phyloP scores from a whole-genome alignment of 163 green algal genomes.

The Scenedesmus sp. region DNA sequence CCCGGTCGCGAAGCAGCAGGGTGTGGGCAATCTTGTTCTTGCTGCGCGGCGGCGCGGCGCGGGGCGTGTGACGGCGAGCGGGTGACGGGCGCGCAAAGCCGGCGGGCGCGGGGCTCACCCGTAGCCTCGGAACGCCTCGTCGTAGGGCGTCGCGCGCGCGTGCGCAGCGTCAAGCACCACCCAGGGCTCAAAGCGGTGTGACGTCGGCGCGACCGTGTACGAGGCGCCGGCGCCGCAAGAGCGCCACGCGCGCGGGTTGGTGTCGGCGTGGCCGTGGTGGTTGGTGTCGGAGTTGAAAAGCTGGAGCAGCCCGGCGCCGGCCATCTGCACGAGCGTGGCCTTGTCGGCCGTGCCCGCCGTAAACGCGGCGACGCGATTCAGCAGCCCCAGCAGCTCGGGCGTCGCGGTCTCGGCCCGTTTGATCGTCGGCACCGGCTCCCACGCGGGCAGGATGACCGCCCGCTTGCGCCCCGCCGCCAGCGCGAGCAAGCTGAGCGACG shows the following conservation, averaged over 20 bases:
- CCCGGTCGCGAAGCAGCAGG: neutral
- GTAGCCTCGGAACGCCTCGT: slow-evolving; percentile 21
- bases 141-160: neutral
- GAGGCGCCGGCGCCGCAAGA: neutral
- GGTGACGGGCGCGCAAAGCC: neutral
- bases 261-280: neutral
- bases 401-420: neutral
- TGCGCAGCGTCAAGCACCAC: neutral
- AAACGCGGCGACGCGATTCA: slow-evolving; percentile 2
- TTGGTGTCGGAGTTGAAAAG: neutral
- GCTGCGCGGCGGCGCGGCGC: neutral
- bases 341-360: neutral
- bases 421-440: neutral
- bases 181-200: slow-evolving; percentile 7
- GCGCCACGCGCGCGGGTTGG: neutral
- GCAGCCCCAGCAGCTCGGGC: neutral
- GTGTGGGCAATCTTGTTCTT: slow-evolving; percentile 27
- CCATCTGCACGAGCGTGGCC: neutral
- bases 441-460: slow-evolving; percentile 1
- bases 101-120: neutral
- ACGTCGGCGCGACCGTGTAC: slow-evolving; percentile 1
- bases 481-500: neutral
- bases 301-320: neutral
- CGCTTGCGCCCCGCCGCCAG: neutral
- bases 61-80: too few relatives aligned